Conservation (phyloP, 306 rosid genomes). For the Vicia villosa region DNA sequence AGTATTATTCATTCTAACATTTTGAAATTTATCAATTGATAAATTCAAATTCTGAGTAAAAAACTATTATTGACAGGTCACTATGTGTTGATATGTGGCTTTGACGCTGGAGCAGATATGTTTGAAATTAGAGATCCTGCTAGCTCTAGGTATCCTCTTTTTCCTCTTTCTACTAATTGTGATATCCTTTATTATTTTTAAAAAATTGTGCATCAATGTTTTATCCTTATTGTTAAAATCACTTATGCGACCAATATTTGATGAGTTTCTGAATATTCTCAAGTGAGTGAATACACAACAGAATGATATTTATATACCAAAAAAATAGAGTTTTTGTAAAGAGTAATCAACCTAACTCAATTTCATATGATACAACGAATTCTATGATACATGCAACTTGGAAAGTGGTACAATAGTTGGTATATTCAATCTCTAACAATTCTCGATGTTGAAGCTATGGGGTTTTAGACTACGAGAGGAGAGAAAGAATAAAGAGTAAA, state of each 20-base stretch:
- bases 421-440: not conserved
- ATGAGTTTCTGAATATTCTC: not conserved
- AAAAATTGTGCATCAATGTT: not conserved
- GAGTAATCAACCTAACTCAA: not conserved
- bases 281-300: not conserved
- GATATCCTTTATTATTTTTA: constrained; percentile 27
- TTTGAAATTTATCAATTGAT: constrained; percentile 28
- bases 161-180: constrained; percentile 19
- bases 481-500: not conserved
- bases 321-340: not conserved
- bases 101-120: constrained; percentile 79
- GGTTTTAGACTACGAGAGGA: not conserved
- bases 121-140: constrained; percentile 99
- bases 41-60: constrained; percentile 26
- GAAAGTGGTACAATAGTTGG: not conserved
- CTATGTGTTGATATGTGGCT: constrained; percentile 89
- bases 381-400: not conserved
- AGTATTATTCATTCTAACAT: constrained; percentile 23
- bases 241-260: not conserved
- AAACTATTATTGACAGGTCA: constrained; percentile 64
- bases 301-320: not conserved
- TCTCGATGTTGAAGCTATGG: not conserved
- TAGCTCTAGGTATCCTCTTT: constrained; percentile 60
- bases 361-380: not conserved
- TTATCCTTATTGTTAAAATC: constrained; percentile 23